A percentile compares a stretch with the other conserved stretches of the same genome.
phyloP scores from a whole-genome alignment of 2,329 filamentous ascomycete species.

The Simplicillium aogashimaense region DNA sequence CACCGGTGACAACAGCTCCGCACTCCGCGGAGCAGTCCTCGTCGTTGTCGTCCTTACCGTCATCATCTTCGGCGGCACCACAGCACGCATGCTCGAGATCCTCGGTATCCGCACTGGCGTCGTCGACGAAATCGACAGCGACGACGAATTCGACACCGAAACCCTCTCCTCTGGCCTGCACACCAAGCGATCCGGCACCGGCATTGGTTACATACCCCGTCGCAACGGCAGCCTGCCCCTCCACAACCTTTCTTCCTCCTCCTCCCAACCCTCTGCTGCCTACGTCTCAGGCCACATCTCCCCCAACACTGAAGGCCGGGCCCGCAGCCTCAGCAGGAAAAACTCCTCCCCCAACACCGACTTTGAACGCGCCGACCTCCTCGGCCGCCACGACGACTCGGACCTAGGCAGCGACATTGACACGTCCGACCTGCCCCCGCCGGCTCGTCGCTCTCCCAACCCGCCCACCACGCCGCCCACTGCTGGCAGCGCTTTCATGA shows the following conservation, averaged over 20 bases:
- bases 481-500: conserved; percentile 17
- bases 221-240: conserved; percentile 52
- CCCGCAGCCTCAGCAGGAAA: conserved; percentile 43
- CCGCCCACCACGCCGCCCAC: conserved; percentile 16
- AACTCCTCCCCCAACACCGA: conserved; percentile 36
- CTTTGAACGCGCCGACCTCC: conserved; percentile 45
- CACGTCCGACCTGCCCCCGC: conserved; percentile 55
- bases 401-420: conserved; percentile 57
- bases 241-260: conserved; percentile 33
- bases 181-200: conserved; percentile 68
- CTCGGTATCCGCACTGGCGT: conserved; percentile 93
- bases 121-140: conserved; percentile 91
- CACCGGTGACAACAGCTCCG: conserved; percentile 69
- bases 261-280: conserved; percentile 17
- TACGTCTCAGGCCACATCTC: conserved; percentile 47
- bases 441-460: conserved; percentile 36
- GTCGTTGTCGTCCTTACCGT: conserved; percentile 96
- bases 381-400: conserved; percentile 42
- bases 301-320: conserved; percentile 31
- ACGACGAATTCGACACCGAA: conserved; percentile 98
- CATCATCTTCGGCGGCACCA: conserved; percentile 97
- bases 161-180: conserved; percentile 61
- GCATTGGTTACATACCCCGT: conserved; percentile 68
- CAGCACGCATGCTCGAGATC: conserved; percentile 95
- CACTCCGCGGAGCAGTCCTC: conserved; percentile 86